These are phyloP conservation scores for Themeda triandra DNA, from an alignment of 176 grass and related monocot genomes.

Conservation along the genomic window DNA sequence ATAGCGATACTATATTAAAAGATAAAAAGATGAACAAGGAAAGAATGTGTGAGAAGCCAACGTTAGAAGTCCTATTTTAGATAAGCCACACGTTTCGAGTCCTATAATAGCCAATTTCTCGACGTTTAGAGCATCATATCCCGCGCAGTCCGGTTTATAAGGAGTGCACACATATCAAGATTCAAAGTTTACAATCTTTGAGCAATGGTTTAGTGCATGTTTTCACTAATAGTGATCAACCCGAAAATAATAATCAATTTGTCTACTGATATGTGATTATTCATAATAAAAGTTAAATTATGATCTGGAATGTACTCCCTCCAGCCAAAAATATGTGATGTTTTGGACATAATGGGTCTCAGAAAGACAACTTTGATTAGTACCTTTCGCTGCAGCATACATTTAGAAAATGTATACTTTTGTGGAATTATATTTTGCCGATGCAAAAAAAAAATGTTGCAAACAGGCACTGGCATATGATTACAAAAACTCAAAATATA, in stretches of 20 bases:
- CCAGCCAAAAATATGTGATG: not conserved
- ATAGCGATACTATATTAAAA: slow-evolving; percentile 11
- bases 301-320: not conserved
- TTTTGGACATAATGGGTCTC: not conserved
- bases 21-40: slow-evolving; percentile 1
- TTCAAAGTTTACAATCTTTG: no score
- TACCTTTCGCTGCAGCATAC: not conserved
- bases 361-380: not conserved
- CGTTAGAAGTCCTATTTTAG: no score
- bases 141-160: not conserved
- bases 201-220: not conserved
- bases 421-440: not conserved
- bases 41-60: not conserved
- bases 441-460: not conserved
- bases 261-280: not conserved
- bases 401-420: not conserved
- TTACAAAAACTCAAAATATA: not conserved
- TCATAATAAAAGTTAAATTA: not conserved
- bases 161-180: not conserved
- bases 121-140: not conserved
- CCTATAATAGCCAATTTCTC: no score
- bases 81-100: no score
- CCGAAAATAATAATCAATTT: slow-evolving; percentile 1
- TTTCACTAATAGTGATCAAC: not conserved
- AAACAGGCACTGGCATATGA: not conserved